These are phyloP conservation scores for Collariella sp. DNA, from an alignment of 495 filamentous ascomycete species.

Conservation along the genomic window DNA sequence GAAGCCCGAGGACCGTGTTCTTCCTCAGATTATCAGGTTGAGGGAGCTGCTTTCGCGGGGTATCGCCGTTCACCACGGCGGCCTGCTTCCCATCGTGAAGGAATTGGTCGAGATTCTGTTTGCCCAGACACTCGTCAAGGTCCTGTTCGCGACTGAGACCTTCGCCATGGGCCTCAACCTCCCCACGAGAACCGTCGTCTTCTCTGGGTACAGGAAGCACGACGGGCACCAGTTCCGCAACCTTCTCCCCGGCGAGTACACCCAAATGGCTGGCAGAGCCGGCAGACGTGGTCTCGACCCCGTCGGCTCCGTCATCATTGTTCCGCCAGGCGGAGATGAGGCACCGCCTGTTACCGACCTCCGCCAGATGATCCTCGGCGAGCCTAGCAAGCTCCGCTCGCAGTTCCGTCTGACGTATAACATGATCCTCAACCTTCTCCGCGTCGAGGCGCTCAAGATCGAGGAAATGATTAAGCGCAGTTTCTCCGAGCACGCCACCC, in stretches of 20 bases:
- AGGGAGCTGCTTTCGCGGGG: slow-evolving; percentile 79
- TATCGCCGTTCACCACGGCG: slow-evolving; percentile 94
- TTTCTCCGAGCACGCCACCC: slow-evolving; percentile 98
- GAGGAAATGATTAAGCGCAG: slow-evolving; percentile 99
- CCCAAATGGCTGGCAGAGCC: slow-evolving; percentile 95
- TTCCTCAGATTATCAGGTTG: slow-evolving; percentile 85
- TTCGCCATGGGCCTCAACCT: slow-evolving; percentile 98
- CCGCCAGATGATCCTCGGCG: slow-evolving; percentile 88
- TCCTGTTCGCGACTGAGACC: slow-evolving; percentile 94
- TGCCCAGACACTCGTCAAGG: slow-evolving; percentile 87
- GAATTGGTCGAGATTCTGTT: slow-evolving; percentile 97
- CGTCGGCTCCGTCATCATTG: slow-evolving; percentile 89
- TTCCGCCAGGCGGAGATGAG: slow-evolving; percentile 67
- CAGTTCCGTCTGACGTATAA: slow-evolving; percentile 98
- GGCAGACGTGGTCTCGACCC: slow-evolving; percentile 86
- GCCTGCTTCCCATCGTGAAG: slow-evolving; percentile 91
- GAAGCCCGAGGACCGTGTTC: slow-evolving; percentile 77
- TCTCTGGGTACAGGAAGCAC: slow-evolving; percentile 93
- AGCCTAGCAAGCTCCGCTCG: slow-evolving; percentile 88
- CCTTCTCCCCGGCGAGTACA: slow-evolving; percentile 90
- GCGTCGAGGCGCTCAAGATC: slow-evolving; percentile 94
- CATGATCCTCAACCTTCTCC: slow-evolving; percentile 94
- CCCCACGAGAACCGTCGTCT: slow-evolving; percentile 92
- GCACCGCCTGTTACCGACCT: slow-evolving; percentile 76
- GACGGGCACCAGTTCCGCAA: slow-evolving; percentile 88